A percentile compares a stretch with the other conserved stretches of the same genome.
These are phyloP conservation scores for Dioscorea alata DNA, from an alignment of 106 monocot species.

Conservation along the genomic window DNA sequence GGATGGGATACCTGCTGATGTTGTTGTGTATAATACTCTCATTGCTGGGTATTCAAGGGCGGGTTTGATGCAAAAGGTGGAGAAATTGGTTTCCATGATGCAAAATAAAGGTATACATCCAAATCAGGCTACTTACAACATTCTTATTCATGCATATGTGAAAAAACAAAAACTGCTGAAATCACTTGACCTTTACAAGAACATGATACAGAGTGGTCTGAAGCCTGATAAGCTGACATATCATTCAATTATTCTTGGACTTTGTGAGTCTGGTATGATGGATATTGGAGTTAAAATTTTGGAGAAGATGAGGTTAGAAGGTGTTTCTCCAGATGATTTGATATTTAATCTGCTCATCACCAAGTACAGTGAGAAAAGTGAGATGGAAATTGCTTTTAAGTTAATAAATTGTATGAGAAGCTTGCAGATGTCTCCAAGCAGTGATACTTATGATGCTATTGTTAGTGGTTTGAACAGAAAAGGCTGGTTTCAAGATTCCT, in stretches of 20 bases:
- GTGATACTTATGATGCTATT: slow-evolving; percentile 55
- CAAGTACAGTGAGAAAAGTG: slow-evolving; percentile 38
- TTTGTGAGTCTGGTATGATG: slow-evolving; percentile 51
- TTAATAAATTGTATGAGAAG: slow-evolving; percentile 59
- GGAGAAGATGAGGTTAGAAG: slow-evolving; percentile 59
- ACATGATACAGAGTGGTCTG: slow-evolving; percentile 33
- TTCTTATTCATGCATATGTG: slow-evolving; percentile 60
- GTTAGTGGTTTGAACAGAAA: slow-evolving; percentile 65
- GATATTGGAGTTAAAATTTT: slow-evolving; percentile 70
- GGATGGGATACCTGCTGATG: slow-evolving; percentile 28
- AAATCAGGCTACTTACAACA: slow-evolving; percentile 60
- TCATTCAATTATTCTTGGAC: slow-evolving; percentile 55
- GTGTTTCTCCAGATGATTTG: slow-evolving; percentile 49
- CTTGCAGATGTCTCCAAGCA: slow-evolving; percentile 39
- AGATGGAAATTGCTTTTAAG: slow-evolving; percentile 33
- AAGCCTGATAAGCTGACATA: slow-evolving; percentile 59
- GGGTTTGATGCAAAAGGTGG: slow-evolving; percentile 33
- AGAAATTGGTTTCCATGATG: slow-evolving; percentile 50
- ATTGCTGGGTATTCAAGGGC: slow-evolving; percentile 60
- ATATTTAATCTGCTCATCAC: slow-evolving; percentile 67
- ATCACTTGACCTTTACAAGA: slow-evolving; percentile 53
- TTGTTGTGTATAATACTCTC: slow-evolving; percentile 50
- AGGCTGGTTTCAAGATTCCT: slow-evolving; percentile 45
- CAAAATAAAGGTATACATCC: slow-evolving; percentile 44
- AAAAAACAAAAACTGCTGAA: slow-evolving; percentile 31